These are phyloP conservation scores for Nakazawaea sp. DNA, from an alignment of 805 yeast species.

Conservation along the genomic window DNA sequence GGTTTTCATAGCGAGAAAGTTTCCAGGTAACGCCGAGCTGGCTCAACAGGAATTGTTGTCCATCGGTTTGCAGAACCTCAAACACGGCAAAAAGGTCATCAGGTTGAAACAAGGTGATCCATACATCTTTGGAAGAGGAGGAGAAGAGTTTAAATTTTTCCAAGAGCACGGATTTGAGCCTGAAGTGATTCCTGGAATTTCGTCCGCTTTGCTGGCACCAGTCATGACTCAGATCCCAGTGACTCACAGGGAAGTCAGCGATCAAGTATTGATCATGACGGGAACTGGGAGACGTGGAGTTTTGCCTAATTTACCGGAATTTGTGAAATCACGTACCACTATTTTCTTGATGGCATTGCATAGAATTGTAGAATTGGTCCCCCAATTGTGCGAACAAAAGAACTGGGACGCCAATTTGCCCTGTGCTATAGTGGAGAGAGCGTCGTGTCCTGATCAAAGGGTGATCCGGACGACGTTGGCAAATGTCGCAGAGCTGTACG, in stretches of 20 bases:
- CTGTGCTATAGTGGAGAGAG: slow-evolving; percentile 82
- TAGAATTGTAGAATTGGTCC: slow-evolving; percentile 53
- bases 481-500: slow-evolving; percentile 65
- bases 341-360: slow-evolving; percentile 89
- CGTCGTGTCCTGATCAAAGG: slow-evolving; percentile 90
- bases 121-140: slow-evolving; percentile 93
- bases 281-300: slow-evolving; percentile 91
- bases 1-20: slow-evolving; percentile 82
- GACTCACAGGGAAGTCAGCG: slow-evolving; percentile 87
- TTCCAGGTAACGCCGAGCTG: slow-evolving; percentile 93
- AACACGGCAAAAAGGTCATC: slow-evolving; percentile 70
- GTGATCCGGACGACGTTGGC: slow-evolving; percentile 67
- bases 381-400: slow-evolving; percentile 32
- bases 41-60: slow-evolving; percentile 82
- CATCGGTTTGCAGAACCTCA: slow-evolving; percentile 61
- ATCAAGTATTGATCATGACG: slow-evolving; percentile 87
- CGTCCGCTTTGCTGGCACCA: slow-evolving; percentile 87
- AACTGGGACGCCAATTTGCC: slow-evolving; percentile 71
- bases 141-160: slow-evolving; percentile 80
- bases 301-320: slow-evolving; percentile 72
- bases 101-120: slow-evolving; percentile 96
- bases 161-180: slow-evolving; percentile 62
- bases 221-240: slow-evolving; percentile 79
- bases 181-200: slow-evolving; percentile 75
- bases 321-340: slow-evolving; percentile 66